Evolutionary conservation across 306 rosid genomes (phyloP).

Genomic region (Castanea mollissima): DNA sequence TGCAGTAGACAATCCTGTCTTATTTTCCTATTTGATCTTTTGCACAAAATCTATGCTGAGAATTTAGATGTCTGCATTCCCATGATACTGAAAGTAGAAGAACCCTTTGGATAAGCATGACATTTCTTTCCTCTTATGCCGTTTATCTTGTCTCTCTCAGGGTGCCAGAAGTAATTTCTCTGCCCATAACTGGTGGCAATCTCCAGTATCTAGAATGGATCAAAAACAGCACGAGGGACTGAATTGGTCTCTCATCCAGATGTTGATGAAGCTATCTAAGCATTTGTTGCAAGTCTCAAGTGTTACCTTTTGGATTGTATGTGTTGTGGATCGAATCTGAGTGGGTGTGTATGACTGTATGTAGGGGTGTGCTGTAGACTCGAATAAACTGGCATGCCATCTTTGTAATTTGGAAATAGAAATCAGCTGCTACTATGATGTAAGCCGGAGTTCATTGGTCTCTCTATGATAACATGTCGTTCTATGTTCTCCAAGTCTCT

Average conservation of each 20-base stretch:
- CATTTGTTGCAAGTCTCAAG: neutral
- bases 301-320: constrained; percentile 13
- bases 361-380: neutral
- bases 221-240: constrained; percentile 85
- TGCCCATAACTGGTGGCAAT: constrained; percentile 85
- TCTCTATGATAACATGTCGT: neutral
- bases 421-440: neutral
- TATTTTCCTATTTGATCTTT: neutral
- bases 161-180: constrained; percentile 90
- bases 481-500: neutral
- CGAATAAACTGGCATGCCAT: constrained; percentile 16
- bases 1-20: neutral
- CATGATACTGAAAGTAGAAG: neutral
- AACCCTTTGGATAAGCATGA: neutral
- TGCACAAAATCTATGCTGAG: neutral
- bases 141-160: constrained; percentile 35
- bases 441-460: neutral
- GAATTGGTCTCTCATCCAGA: constrained; percentile 32
- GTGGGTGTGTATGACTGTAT: neutral
- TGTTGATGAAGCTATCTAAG: neutral
- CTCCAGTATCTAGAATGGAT: constrained; percentile 78
- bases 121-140: constrained; percentile 21
- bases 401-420: constrained; percentile 16
- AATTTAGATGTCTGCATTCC: neutral
- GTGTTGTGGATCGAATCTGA: neutral